phyloP scores from a whole-genome alignment of 2,329 filamentous ascomycete genomes.

The Xylaria sp. region DNA sequence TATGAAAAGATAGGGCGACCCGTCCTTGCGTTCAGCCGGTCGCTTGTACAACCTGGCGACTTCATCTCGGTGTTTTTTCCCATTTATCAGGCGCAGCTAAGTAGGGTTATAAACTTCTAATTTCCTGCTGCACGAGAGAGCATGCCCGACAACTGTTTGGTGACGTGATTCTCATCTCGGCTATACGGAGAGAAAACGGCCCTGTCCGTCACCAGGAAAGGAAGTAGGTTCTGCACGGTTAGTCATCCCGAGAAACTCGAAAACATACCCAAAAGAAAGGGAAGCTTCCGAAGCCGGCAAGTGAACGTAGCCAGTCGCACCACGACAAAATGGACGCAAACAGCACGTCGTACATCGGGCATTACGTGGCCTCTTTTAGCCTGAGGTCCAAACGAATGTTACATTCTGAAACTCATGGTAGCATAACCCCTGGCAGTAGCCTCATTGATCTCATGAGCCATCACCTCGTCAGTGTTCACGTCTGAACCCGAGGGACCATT shows the following conservation, averaged over 20 bases:
- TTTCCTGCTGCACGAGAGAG: conserved; percentile 26
- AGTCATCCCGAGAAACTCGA: conserved; percentile 34
- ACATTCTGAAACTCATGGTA: conserved; percentile 30
- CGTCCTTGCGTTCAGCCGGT: conserved; percentile 36
- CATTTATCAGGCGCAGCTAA: conserved; percentile 31
- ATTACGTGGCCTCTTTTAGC: conserved; percentile 39
- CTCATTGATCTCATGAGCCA: conserved; percentile 28
- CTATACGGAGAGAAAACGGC: conserved; percentile 37
- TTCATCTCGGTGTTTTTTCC: conserved; percentile 33
- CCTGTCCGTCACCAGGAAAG: conserved; percentile 37
- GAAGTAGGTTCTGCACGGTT: conserved; percentile 38
- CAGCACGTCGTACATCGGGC: conserved; percentile 30
- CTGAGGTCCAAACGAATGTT: conserved; percentile 39
- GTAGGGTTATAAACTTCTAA: conserved; percentile 28
- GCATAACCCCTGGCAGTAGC: conserved; percentile 29
- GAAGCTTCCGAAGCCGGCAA: conserved; percentile 38
- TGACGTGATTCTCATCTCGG: conserved; percentile 40
- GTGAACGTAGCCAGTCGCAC: conserved; percentile 36
- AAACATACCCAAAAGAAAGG: conserved; percentile 28
- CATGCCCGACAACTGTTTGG: conserved; percentile 25
- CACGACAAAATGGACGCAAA: conserved; percentile 31
- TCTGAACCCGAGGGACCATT: conserved; percentile 19
- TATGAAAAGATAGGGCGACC: conserved; percentile 32
- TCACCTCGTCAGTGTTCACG: conserved; percentile 23
- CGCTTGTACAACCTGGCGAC: conserved; percentile 32